phyloP scores from a whole-genome alignment of 139 green algal species.

The Haematococcus sp. region DNA sequence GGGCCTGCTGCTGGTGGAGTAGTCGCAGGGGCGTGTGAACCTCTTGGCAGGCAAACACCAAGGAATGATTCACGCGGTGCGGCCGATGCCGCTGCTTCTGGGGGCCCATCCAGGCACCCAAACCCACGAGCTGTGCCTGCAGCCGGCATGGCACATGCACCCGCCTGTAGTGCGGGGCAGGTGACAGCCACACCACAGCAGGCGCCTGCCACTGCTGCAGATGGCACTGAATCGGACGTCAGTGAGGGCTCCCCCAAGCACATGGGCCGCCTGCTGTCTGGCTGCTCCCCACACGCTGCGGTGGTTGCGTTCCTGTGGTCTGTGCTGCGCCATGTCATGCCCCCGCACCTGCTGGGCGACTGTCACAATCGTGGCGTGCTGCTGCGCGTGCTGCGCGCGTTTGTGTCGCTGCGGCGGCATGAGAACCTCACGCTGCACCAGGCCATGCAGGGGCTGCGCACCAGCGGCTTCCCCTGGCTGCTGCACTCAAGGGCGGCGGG shows the following conservation, averaged over 20 bases:
- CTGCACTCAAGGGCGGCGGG: no score
- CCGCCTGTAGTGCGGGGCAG: no score
- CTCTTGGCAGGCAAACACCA: no score
- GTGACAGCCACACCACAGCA: background rate
- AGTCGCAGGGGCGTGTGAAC: no score
- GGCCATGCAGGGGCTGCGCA: conserved; percentile 47
- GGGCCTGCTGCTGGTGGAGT: no score
- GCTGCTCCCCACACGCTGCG: conserved; percentile 35
- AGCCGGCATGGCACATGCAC: no score
- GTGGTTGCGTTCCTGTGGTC: conserved; percentile 73
- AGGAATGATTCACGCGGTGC: no score
- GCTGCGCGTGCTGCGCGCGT: conserved; percentile 25
- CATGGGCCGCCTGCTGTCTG: conserved; percentile 30
- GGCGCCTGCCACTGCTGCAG: background rate
- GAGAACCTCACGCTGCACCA: conserved; percentile 69
- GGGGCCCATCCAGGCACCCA: no score
- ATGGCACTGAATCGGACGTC: no score
- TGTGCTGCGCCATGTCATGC: conserved; percentile 54
- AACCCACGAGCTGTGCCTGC: no score
- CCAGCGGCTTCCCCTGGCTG: conserved; percentile 46
- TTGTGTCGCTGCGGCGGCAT: conserved; percentile 67
- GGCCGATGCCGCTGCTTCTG: background rate
- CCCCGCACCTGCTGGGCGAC: conserved; percentile 57
- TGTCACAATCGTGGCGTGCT: conserved; percentile 34
- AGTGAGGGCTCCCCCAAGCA: no score